Evolutionary conservation across 768 basidiomycete genomes (phyloP), one percentile per base, ranked within the genome.

Genomic region (Scleroderma bovista): DNA sequence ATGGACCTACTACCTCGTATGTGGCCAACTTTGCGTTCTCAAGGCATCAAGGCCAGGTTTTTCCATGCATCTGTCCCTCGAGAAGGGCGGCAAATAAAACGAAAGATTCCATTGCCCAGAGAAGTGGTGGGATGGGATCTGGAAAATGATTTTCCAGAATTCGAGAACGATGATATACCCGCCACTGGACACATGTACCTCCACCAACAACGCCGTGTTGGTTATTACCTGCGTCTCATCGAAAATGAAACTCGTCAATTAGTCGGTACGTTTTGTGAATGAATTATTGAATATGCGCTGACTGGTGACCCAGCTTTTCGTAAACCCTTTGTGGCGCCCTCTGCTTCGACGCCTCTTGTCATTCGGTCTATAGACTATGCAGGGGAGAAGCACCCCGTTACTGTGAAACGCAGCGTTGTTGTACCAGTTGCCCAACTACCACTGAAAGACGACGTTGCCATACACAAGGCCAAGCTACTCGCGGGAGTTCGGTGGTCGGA

Each of bases 171-270:
- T 52, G 91, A 93, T 62, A 74, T 84, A 32, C 77, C 86, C 13
- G 74, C 82, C 23, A 72, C 74, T 20, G 89, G 84, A 16, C 91
- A 94, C 70, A 61, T 85, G 36, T 77, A 84, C 58, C 67, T 93
- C 44, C 77, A 81, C 50, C 80, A 89, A 60, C 83, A 93, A 56
- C 77, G 90, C 29, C 76, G 88, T 61, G 71, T 79, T 40, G 68
- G 93, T 38, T 78, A 88, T 57, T 88, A 92, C 63, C 70, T 94
- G 62, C 79, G 92, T 46, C 75, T 93, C 54, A 89, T 94, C 51
- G 91, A 93, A 64, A 82, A 88, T 56, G 92, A 95, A 69, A 81
- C 91, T 78, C 86, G 88, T 19, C 83, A 87, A 63, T 80, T 95
- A 45, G 83, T 89, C 58, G 85, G 93, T 93, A 51, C 62, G 74